Conservation (phyloP, 441 rosid genomes). For the Erysimum pusillum region DNA sequence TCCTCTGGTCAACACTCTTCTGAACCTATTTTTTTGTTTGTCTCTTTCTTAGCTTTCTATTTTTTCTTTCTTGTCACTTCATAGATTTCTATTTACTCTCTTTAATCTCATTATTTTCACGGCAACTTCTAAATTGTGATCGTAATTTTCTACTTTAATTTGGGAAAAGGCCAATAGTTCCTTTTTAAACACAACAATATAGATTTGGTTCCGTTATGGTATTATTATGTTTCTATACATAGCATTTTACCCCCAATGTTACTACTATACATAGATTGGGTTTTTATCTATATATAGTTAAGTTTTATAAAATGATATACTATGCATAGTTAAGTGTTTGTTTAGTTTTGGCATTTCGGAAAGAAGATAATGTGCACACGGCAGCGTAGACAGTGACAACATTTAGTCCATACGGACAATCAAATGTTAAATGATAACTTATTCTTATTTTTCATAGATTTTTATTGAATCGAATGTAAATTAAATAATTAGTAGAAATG, state of each 20-base stretch:
- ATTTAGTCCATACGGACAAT: neutral
- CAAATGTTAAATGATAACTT: neutral
- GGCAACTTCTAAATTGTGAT: conserved; percentile 25
- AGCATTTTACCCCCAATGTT: neutral
- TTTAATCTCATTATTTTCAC: conserved; percentile 34
- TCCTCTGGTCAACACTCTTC: conserved; percentile 46
- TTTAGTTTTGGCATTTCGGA: conserved; percentile 16
- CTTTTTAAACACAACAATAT: conserved; percentile 33
- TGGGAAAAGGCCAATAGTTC: conserved; percentile 18
- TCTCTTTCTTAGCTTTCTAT: conserved; percentile 45
- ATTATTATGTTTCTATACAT: conserved; percentile 16
- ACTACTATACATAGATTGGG: neutral
- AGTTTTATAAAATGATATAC: no score
- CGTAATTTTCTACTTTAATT: conserved; percentile 32
- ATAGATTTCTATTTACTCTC: conserved; percentile 39
- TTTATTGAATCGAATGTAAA: no score
- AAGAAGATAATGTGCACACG: neutral
- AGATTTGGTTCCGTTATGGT: conserved; percentile 35
- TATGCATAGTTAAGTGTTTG: conserved; percentile 2
- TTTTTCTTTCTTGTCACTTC: conserved; percentile 47
- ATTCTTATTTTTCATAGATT: neutral
- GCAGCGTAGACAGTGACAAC: conserved; percentile 20
- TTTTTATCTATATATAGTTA: neutral
- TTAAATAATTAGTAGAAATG: neutral
- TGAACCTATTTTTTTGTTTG: conserved; percentile 36